phyloP scores from a whole-genome alignment of 495 filamentous ascomycete species.

The Talaromyces borbonicus region DNA sequence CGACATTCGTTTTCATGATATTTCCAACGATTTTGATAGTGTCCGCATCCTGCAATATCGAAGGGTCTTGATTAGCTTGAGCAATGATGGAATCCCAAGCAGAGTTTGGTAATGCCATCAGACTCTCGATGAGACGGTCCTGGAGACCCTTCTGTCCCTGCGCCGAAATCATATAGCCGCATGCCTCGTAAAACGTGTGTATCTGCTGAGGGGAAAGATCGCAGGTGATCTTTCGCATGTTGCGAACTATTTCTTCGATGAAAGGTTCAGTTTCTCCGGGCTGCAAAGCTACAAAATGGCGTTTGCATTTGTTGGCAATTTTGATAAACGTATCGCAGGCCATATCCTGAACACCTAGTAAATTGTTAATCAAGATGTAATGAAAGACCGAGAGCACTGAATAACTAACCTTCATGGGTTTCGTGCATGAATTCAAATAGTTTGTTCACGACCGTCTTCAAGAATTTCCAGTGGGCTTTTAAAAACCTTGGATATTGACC shows the following conservation, averaged over 20 bases:
- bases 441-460: conserved; percentile 99
- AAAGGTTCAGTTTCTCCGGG: conserved; percentile 92
- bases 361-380: conserved; percentile 18
- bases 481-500: conserved; percentile 96
- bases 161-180: conserved; percentile 97
- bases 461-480: conserved; percentile 98
- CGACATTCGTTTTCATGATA: conserved; percentile 99
- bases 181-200: conserved; percentile 98
- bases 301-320: conserved; percentile 94
- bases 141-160: conserved; percentile 89
- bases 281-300: conserved; percentile 94
- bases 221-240: conserved; percentile 85
- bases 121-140: conserved; percentile 78
- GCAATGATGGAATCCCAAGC: conserved; percentile 94
- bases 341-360: conserved; percentile 95
- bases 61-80: conserved; percentile 68
- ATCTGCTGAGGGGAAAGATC: conserved; percentile 95
- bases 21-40: conserved; percentile 98
- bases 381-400: not conserved
- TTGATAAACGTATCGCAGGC: conserved; percentile 99
- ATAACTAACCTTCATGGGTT: conserved; percentile 76
- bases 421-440: conserved; percentile 99
- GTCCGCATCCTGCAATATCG: conserved; percentile 77
- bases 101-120: conserved; percentile 87
- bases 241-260: conserved; percentile 96